These are phyloP conservation scores for Neckera pumila DNA, from an alignment of 225 moss, liverwort and hornwort genomes.

Conservation along the genomic window DNA sequence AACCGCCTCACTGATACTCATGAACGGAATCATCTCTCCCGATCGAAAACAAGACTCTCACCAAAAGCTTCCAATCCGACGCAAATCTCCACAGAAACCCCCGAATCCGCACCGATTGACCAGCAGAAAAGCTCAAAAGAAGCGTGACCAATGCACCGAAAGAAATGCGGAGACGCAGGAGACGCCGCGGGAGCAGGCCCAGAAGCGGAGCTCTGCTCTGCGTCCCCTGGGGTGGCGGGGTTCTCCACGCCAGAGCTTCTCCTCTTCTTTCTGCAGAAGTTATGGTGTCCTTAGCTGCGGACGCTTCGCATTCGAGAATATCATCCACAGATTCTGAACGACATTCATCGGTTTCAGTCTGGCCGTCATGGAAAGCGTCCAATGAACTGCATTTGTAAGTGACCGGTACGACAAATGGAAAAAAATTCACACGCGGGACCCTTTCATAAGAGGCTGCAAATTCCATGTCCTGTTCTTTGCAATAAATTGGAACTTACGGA, in stretches of 20 bases:
- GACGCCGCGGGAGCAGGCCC: background rate
- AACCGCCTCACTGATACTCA: constrained; percentile 42
- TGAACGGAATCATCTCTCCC: constrained; percentile 20
- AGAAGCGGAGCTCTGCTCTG: background rate
- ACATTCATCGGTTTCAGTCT: background rate
- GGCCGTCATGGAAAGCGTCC: background rate
- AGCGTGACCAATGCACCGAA: background rate
- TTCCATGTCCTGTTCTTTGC: background rate
- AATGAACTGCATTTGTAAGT: background rate
- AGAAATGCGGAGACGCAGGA: background rate
- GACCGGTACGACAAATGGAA: background rate
- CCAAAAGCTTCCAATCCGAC: background rate
- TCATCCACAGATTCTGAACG: background rate
- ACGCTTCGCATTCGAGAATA: background rate
- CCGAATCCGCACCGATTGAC: background rate
- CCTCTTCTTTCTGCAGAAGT: background rate
- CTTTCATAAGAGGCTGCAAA: background rate
- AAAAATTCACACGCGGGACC: background rate
- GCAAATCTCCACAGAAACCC: background rate
- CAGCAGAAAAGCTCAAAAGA: background rate
- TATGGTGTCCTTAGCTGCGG: background rate
- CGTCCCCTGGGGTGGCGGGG: background rate
- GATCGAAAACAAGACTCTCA: background rate
- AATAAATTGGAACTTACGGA: background rate
- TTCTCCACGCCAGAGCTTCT: too few species aligned